Base-by-base conservation (phyloP, 2,329 filamentous ascomycete species). In the Fusarium nisikadoi region DNA sequence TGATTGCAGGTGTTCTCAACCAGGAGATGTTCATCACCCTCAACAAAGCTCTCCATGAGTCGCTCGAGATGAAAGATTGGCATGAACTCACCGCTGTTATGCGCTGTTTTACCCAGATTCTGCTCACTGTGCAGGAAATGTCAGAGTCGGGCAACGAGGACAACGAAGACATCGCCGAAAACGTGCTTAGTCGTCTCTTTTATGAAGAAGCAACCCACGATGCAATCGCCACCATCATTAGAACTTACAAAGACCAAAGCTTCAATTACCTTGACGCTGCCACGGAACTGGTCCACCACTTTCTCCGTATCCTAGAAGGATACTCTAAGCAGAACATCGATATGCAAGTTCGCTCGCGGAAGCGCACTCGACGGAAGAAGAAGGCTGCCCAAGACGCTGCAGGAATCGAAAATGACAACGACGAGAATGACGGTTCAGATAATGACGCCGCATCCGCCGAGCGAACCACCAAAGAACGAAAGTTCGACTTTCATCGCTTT, bases 91-190 rank as follows among this genome's bases (percentile, higher is more conserved):
- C 94, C 61, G 92, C 95, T 2, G 91, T 93, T 52, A 96, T 98
- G 91, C 91, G 93, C 61, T 98, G 95, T 79, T 97, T 98, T 79
- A 98, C 95, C 0, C 95, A 98, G 79, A 96, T 98, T 73, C 86
- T 97, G 25, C 87, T 97, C 31, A 97, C 95, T 0, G 92, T 98
- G 5, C 94, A 97, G 77, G 94, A 97, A 68, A 98, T 99, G 95
- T 86, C 91, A 3, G 90, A 93, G 50, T 96, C 94, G 2, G 87
- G 89, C 2, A 88, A 93, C 35, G 95, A 98, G 70, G 95, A 98
- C n/a, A 94, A 99, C 74, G 93, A 97, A 78, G 96, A 98, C 76
- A 98, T 99, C 79, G 95, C 96, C 1, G 95, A 99, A 79, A 99
- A 99, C 75, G 98, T 97, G 17, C 90, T 97, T 57, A 97, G 93